These are phyloP conservation scores for Puccinia sorghi DNA, from an alignment of 1,284 basidiomycete species.

Conservation along the genomic window DNA sequence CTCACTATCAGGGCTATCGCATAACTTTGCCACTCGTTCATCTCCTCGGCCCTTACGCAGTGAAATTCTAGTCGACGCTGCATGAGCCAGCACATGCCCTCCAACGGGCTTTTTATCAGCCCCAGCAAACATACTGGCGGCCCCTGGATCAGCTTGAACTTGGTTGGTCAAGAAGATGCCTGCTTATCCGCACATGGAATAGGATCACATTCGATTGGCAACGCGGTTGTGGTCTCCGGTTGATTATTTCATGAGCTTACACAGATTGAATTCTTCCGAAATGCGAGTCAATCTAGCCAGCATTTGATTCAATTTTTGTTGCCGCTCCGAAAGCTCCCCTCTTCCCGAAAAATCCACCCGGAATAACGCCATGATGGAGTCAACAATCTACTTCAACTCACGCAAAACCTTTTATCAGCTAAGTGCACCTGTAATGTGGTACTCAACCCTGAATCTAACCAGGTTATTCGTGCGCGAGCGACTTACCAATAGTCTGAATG, in stretches of 20 bases:
- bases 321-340: constrained; percentile 86
- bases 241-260: constrained; percentile 49
- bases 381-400: constrained; percentile 68
- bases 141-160: constrained; percentile 79
- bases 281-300: constrained; percentile 83
- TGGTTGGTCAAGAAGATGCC: constrained; percentile 86
- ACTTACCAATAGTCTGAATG: constrained; percentile 65
- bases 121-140: constrained; percentile 89
- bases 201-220: not conserved
- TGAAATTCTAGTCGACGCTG: constrained; percentile 78
- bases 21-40: constrained; percentile 90
- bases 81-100: constrained; percentile 81
- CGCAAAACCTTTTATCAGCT: not conserved
- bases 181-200: constrained; percentile 58
- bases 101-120: constrained; percentile 63
- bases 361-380: constrained; percentile 94
- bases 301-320: constrained; percentile 73
- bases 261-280: constrained; percentile 82
- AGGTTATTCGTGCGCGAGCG: constrained; percentile 59
- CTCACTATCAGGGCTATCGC: constrained; percentile 80
- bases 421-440: constrained; percentile 35
- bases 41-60: constrained; percentile 89
- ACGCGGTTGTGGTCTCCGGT: not conserved
- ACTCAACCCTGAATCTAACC: too few species aligned
- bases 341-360: constrained; percentile 82